Percentiles rank a stretch among this genome's conserved stretches.
phyloP scores from a whole-genome alignment of 2,329 filamentous ascomycete genomes.

The Apiospora pterosperma region DNA sequence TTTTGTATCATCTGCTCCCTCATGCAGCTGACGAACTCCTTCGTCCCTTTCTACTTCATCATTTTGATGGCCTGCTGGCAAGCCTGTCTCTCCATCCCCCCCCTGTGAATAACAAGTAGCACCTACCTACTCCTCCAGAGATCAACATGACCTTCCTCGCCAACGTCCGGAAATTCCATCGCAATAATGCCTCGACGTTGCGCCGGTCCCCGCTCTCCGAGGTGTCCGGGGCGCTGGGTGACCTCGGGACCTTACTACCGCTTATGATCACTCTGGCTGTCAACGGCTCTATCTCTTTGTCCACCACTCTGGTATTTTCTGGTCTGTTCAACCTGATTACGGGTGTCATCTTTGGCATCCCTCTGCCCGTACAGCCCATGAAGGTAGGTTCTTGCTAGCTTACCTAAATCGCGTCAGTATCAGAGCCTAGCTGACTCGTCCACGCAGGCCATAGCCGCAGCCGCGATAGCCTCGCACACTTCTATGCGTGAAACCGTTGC shows the following conservation, averaged over 20 bases:
- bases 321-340: conserved; percentile 84
- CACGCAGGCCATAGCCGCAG: conserved; percentile 74
- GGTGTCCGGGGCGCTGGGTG: conserved; percentile 80
- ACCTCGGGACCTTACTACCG: conserved; percentile 70
- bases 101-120: background rate
- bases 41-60: background rate
- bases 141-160: conserved; percentile 21
- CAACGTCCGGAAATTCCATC: conserved; percentile 32
- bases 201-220: conserved; percentile 56
- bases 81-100: background rate
- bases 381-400: conserved; percentile 40
- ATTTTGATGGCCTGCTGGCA: background rate
- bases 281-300: conserved; percentile 74
- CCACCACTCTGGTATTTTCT: conserved; percentile 82
- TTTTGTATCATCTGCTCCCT: background rate
- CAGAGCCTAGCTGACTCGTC: background rate
- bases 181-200: conserved; percentile 48
- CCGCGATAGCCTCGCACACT: conserved; percentile 71
- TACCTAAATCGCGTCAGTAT: conserved; percentile 5
- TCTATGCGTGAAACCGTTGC: conserved; percentile 71
- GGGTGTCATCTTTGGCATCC: conserved; percentile 79
- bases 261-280: conserved; percentile 78
- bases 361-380: conserved; percentile 88
- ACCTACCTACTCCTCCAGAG: background rate
- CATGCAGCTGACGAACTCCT: background rate